Evolutionary conservation across 2,329 filamentous ascomycete species (phyloP), one percentile per base, ranked within the genome.

Genomic region (Escovopsis sp.): DNA sequence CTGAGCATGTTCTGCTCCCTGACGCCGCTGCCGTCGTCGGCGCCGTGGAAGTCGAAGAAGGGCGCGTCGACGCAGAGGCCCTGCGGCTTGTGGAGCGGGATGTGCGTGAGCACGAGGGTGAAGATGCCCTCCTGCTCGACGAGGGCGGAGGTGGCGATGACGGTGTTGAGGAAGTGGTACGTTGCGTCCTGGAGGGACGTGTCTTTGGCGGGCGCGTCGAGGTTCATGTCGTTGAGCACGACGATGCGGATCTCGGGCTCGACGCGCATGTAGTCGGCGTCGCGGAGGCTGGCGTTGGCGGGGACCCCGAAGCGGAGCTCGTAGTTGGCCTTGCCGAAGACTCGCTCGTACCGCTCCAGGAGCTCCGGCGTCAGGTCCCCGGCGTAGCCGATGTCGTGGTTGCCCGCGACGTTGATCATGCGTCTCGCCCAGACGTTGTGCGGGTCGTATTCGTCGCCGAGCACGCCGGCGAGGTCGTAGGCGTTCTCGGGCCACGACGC

Each of bases 371-470:
- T 86, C 46, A 96, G 71, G 59, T 98, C 91, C 3, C 91, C 91
- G 0, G 88, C 86, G 57, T 98, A 98, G 30, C 91, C 91, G 54
- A 98, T 80, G 59, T 98, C 91, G 57, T 98, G 91, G 55, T 98
- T 98, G 1, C 91, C 91, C 0, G 79, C 87, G 24, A 96, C 76
- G 51, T 94, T 93, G 57, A 98, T 86, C 48, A 95, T 70, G 42
- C 82, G 74, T 34, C 67, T 71, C n/a, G 69, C 62, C 91, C 91
- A 96, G 2, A 61, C 59, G 6, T 66, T 61, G 7, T 65, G 63
- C 39, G 67, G 58, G 7, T 65, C 54, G 6, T 58, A 58, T 1
- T 57, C 62, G 33, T 67, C 66, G 27, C 11, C 5, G 4, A 78
- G 56, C 16, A 69, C 60, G 4, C 71, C 71, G 0, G 70, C 57